Conservation (phyloP, 345 rosid species). For the Anacardium occidentale region DNA sequence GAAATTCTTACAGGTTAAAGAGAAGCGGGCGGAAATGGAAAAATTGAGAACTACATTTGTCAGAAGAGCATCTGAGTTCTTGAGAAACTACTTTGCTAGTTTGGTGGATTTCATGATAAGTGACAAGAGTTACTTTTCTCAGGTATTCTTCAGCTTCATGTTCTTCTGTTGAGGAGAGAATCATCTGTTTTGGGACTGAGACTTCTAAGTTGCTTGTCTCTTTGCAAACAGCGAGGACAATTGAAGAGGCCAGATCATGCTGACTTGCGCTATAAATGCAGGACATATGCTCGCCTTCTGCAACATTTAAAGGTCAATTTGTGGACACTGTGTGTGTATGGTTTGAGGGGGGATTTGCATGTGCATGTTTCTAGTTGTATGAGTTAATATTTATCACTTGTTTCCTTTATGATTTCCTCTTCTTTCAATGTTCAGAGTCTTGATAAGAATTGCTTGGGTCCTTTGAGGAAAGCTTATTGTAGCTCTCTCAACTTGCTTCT, state of each 20-base stretch:
- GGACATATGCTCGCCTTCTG: conserved; percentile 98
- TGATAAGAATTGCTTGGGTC: conserved; percentile 83
- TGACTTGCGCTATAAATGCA: conserved; percentile 95
- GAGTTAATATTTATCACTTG: background rate
- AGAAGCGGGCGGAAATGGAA: conserved; percentile 83
- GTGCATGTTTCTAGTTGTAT: background rate
- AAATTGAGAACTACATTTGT: conserved; percentile 78
- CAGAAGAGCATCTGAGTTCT: conserved; percentile 89
- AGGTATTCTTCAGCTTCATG: conserved; percentile 42
- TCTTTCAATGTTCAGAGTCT: conserved; percentile 59
- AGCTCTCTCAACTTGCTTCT: conserved; percentile 95
- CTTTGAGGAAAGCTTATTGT: conserved; percentile 95
- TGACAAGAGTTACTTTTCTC: conserved; percentile 98
- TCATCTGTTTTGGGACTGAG: conserved; percentile 12
- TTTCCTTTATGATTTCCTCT: conserved; percentile 22
- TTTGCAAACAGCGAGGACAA: conserved; percentile 80
- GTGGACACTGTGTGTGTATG: background rate
- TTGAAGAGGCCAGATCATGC: conserved; percentile 99
- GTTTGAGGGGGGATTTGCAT: background rate
- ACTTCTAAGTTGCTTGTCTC: conserved; percentile 19
- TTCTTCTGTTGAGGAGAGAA: conserved; percentile 10
- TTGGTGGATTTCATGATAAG: conserved; percentile 99
- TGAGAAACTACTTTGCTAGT: conserved; percentile 93
- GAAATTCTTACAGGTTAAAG: conserved; percentile 59
- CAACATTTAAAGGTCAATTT: conserved; percentile 84